Percentiles rank a stretch among this genome's conserved stretches.
Conservation (phyloP, 176 grass and related monocot species). For the Cenchrus fungigraminus region DNA sequence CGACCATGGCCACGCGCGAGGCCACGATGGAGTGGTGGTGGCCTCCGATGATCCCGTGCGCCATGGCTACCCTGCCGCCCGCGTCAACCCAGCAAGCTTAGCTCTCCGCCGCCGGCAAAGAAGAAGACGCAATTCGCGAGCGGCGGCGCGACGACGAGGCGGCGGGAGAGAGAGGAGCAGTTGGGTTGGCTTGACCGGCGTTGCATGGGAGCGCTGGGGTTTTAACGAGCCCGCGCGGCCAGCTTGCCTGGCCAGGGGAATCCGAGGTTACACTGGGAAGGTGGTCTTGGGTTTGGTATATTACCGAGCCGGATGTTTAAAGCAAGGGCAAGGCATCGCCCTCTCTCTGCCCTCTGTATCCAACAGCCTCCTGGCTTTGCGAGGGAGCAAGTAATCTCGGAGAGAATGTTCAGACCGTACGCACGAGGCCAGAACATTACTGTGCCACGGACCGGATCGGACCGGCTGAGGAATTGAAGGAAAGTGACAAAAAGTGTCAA, state of each 20-base stretch:
- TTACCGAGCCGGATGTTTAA: slow-evolving; percentile 26
- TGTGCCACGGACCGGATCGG: not conserved
- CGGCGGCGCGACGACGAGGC: not conserved
- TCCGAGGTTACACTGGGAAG: slow-evolving; percentile 43
- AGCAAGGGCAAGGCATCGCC: slow-evolving; percentile 42
- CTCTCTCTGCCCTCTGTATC: not conserved
- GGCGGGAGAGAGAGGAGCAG: not conserved
- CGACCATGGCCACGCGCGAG: slow-evolving; percentile 53
- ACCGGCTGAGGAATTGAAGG: not conserved
- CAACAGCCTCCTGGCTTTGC: slow-evolving; percentile 30
- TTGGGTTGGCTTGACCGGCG: slow-evolving; percentile 1
- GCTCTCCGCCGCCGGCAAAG: not conserved
- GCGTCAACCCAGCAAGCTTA: not conserved
- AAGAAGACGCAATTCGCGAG: not conserved
- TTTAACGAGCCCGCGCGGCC: slow-evolving; percentile 29
- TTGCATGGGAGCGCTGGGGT: slow-evolving; percentile 26
- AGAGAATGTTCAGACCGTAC: not conserved
- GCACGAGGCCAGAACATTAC: not conserved
- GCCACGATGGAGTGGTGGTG: slow-evolving; percentile 37
- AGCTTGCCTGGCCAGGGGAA: slow-evolving; percentile 11
- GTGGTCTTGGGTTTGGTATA: slow-evolving; percentile 64
- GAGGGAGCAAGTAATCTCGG: slow-evolving; percentile 37
- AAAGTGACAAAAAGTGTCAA: not conserved
- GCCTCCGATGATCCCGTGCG: slow-evolving; percentile 42
- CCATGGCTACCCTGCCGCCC: slow-evolving; percentile 23